These are phyloP conservation scores for Cladosporium halotolerans DNA, from an alignment of 2,329 filamentous ascomycete genomes.

Conservation along the genomic window DNA sequence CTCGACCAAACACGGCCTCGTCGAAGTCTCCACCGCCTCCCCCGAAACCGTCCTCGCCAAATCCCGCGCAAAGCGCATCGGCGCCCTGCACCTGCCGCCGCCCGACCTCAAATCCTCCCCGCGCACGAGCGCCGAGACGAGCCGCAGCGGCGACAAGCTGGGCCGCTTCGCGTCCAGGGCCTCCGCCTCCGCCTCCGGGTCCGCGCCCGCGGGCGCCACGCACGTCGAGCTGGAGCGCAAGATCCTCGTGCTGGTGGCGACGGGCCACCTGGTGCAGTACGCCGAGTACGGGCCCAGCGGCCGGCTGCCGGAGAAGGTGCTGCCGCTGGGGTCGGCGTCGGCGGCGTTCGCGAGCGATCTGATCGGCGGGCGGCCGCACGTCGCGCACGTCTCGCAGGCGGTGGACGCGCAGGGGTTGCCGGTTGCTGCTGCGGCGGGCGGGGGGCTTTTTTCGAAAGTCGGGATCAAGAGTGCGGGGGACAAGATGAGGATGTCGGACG, in stretches of 20 bases:
- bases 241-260: conserved; percentile 64
- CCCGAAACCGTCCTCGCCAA: conserved; percentile 48
- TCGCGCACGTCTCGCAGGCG: conserved; percentile 65
- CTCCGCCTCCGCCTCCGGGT: conserved; percentile 10
- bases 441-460: conserved; percentile 54
- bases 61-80: conserved; percentile 12
- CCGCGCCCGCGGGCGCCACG: not conserved
- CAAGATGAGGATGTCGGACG: conserved; percentile 47
- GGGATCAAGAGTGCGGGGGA: conserved; percentile 44
- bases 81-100: not conserved
- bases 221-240: conserved; percentile 56
- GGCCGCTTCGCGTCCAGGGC: conserved; percentile 13
- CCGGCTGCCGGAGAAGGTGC: conserved; percentile 64
- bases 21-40: conserved; percentile 59
- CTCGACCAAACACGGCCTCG: conserved; percentile 65
- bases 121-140: conserved; percentile 11
- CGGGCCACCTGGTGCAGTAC: conserved; percentile 71
- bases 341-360: conserved; percentile 75
- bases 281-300: conserved; percentile 63
- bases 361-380: conserved; percentile 74
- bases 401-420: conserved; percentile 53
- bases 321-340: conserved; percentile 66
- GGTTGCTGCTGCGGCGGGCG: conserved; percentile 40
- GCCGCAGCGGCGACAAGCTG: conserved; percentile 14
- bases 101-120: not conserved